Base-by-base conservation (phyloP, 345 rosid genomes). In the Camelina laxa region DNA sequence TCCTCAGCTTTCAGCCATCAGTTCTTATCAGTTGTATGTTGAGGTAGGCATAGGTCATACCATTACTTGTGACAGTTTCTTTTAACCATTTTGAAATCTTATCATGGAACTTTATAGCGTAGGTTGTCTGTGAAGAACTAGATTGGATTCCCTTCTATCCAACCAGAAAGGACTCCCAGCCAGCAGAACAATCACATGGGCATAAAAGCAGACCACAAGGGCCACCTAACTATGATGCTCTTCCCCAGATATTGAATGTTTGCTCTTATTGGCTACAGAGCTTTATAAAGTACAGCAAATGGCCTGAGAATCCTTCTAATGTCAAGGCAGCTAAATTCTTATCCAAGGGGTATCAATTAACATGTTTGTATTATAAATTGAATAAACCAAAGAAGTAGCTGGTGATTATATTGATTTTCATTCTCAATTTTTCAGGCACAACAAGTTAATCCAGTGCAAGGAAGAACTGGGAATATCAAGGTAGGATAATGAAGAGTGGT, bases 111-210 rank as follows among this genome's bases (percentile, higher is more conserved):
- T 76, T 65, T 49, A 63, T 78, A 65, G 41, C 11, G 68, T 75
- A 93, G 98, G 98, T 93, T 72, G 98, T 88, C 38, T 89, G 98
- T 80, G 98, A 93, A 82, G 98, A 91, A 84, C 85, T 93, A 75
- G 98, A 91, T 54, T 93, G 97, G 97, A 88, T 93, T 83, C 96
- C 87, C 42, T 91, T 93, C 79, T 93, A 84, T 77, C 89, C 87
- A 33, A 87, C 79, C 21, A 77, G 42, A 68, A 35, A 12, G 75
- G 77, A 76, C 63, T 48, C 75, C 42, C 80, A 75, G 60, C 53
- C 62, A 60, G 57, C 59, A 15, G 80, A 85, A 68, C 82, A 75
- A 73, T 59, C 83, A 36, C 91, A 83, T 79, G 85, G 88, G 69
- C 96, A 85, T 76, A 81, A 69, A 74, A 83, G 85, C 57, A 83